These are phyloP conservation scores for Ganoderma meredithae DNA, from an alignment of 1,284 basidiomycete genomes.

Conservation along the genomic window DNA sequence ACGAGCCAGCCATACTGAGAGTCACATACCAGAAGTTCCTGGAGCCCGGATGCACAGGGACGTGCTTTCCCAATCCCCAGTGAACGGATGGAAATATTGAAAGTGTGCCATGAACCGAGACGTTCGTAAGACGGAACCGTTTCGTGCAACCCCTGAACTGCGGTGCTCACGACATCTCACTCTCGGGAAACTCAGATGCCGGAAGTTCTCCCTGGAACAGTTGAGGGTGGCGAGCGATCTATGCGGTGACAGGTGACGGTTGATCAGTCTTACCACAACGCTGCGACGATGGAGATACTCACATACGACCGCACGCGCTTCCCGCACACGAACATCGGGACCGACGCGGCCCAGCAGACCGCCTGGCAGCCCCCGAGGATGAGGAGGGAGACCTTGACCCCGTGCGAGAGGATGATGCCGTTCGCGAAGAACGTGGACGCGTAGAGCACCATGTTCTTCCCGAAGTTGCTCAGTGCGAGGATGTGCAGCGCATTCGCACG, in stretches of 20 bases:
- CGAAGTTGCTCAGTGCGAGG: constrained; percentile 51
- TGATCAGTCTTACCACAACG: too few species aligned
- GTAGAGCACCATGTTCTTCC: constrained; percentile 54
- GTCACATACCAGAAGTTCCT: too few species aligned
- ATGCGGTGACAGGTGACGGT: too few species aligned
- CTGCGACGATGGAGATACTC: constrained; percentile 28
- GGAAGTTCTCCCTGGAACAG: constrained; percentile 17
- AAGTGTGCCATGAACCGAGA: too few species aligned
- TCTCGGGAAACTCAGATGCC: neutral
- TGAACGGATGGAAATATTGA: too few species aligned
- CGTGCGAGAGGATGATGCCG: constrained; percentile 47
- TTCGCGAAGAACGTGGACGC: constrained; percentile 55
- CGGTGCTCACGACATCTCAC: neutral
- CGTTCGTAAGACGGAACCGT: neutral
- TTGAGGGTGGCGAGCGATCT: constrained; percentile 28
- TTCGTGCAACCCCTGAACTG: neutral
- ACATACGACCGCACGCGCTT: constrained; percentile 51
- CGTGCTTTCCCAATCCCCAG: too few species aligned
- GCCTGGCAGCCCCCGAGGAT: constrained; percentile 50
- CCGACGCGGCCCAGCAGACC: constrained; percentile 47
- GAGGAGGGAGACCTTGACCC: constrained; percentile 48
- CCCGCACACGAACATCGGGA: constrained; percentile 52
- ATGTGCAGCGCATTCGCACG: constrained; percentile 49
- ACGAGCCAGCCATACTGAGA: too few species aligned
- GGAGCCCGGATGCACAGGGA: too few species aligned